A percentile compares a stretch with the other conserved stretches of the same genome.
Conservation (phyloP, 73 alveolate genomes). For the Paramecium caudatum region DNA sequence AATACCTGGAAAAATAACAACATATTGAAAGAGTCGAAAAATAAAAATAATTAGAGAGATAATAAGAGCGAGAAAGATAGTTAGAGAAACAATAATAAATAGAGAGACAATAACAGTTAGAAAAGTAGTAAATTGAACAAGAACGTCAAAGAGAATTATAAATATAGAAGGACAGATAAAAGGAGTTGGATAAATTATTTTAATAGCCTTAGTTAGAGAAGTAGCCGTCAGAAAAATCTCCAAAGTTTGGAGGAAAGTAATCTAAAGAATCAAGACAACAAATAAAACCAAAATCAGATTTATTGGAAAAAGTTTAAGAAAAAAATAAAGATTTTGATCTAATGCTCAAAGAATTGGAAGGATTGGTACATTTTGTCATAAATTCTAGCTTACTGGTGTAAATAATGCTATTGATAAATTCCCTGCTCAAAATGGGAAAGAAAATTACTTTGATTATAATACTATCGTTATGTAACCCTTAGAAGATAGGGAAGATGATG, state of each 20-base stretch:
- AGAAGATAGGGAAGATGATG: constrained; percentile 81
- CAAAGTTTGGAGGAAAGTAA: constrained; percentile 27
- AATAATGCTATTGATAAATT: neutral
- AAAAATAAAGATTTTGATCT: constrained; percentile 24
- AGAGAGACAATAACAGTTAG: neutral
- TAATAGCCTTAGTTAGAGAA: neutral
- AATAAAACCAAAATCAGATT: neutral
- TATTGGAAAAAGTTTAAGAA: neutral
- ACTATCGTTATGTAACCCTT: neutral
- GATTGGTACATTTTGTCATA: neutral
- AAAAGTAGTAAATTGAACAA: neutral
- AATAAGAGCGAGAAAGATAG: neutral
- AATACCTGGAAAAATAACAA: neutral
- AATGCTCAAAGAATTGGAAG: constrained; percentile 13
- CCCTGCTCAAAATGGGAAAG: constrained; percentile 9
- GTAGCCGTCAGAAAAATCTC: neutral
- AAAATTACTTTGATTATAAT: constrained; percentile 29
- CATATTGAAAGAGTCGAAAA: too few relatives aligned
- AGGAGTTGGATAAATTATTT: neutral
- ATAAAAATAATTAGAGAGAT: neutral
- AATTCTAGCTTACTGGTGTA: constrained; percentile 2
- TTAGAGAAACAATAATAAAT: neutral
- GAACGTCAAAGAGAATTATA: neutral
- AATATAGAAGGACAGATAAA: neutral
- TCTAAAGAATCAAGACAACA: neutral